phyloP scores from a whole-genome alignment of 352 stramenopile species.

The Phytophthora nicotianae region DNA sequence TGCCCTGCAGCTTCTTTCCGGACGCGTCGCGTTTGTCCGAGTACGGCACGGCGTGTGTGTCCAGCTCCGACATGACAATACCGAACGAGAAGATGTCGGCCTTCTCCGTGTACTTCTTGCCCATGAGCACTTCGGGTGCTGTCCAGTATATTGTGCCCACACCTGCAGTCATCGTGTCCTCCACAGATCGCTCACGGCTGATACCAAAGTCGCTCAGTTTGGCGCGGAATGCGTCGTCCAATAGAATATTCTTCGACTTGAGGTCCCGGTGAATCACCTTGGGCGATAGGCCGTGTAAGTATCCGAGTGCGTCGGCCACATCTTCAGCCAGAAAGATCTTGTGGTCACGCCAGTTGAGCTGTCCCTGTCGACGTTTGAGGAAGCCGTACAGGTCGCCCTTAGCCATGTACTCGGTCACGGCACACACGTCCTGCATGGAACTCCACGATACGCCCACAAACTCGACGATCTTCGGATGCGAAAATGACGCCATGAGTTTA shows the following conservation, averaged over 20 bases:
- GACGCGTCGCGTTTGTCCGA: conserved; percentile 76
- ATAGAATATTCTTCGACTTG: conserved; percentile 81
- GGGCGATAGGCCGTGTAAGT: conserved; percentile 71
- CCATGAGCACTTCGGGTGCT: conserved; percentile 79
- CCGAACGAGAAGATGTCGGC: conserved; percentile 87
- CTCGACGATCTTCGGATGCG: conserved; percentile 83
- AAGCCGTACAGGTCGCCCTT: conserved; percentile 79
- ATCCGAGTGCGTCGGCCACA: conserved; percentile 72
- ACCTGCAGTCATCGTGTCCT: conserved; percentile 84
- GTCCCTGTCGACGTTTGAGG: conserved; percentile 65
- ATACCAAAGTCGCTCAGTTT: conserved; percentile 84
- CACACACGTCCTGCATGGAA: conserved; percentile 68
- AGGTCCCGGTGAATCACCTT: conserved; percentile 86
- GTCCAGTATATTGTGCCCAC: conserved; percentile 89
- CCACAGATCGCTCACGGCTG: conserved; percentile 71
- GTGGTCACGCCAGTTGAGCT: conserved; percentile 77
- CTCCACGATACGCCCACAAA: conserved; percentile 84
- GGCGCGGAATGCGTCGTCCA: conserved; percentile 64
- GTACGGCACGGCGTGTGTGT: conserved; percentile 81
- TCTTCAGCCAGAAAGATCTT: conserved; percentile 79
- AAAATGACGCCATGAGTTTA: conserved; percentile 86
- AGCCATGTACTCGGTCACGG: conserved; percentile 85
- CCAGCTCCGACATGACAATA: conserved; percentile 82
- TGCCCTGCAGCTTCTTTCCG: conserved; percentile 78
- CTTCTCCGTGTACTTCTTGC: conserved; percentile 87